Evolutionary conservation across 1,284 basidiomycete genomes (phyloP), one percentile per base, ranked within the genome.

Genomic region (Papiliotrema terrestris): DNA sequence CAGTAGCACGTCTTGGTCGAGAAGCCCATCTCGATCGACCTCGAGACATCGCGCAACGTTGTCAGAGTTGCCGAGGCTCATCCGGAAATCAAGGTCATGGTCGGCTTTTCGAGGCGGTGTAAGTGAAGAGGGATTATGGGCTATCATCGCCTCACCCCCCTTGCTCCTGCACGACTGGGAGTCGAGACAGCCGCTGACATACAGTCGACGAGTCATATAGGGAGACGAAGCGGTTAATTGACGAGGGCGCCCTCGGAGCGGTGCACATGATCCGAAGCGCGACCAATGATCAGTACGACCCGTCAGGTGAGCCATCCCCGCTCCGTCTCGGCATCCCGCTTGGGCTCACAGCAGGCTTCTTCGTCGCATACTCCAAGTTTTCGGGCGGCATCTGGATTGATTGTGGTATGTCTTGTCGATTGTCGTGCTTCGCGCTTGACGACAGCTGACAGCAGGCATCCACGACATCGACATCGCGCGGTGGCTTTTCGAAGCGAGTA

Each of bases 1-100:
- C n/a, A n/a, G 8, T 6, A 68, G 62, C 69, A 73, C 50, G 64
- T 71, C 6, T 55, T 73, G 8, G 46, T 65, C 8, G 72, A 72
- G 59, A 73, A 73, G 51, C 71, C 71, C 20, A 69, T 73, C 45
- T 59, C 66, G 0, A 57, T 71, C n/a, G 67, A 70, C 47, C 37
- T 68, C 13, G 60, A 63, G 26, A 55, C 51, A 14, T 54, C 67
- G 9, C 41, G 57, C 3, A 45, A 48, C 2, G 67, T 73, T 2
- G 59, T 72, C 3, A 60, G 57, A n/a, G 63, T 54, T 15, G 61
- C 58, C 2, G 53, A 63, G 25, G 45, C 51, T 3, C 26, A 57
- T 36, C 62, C 68, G 2, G 36, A 62, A 15, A 38, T 72, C 36
- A 71, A 72, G 45, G 54, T 66, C 22, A 64, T 72, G 66, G 52